phyloP scores from a whole-genome alignment of 345 rosid genomes.

The Bretschneidera sinensis region DNA sequence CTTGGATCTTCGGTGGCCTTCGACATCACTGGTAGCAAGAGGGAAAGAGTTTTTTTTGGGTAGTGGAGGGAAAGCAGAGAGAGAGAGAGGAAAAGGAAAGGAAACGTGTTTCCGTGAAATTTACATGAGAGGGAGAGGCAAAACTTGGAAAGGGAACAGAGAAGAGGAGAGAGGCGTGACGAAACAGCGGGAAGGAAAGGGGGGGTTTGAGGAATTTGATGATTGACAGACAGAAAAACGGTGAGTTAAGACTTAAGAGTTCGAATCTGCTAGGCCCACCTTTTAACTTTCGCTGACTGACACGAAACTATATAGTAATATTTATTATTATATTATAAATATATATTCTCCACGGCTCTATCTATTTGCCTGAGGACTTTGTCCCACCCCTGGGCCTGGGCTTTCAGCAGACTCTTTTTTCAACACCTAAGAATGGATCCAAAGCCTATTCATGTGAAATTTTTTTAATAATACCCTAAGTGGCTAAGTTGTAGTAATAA shows the following conservation, averaged over 20 bases:
- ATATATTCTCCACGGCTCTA: too few species aligned
- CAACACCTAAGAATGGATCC: too few species aligned
- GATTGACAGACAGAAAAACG: background rate
- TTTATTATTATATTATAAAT: too few species aligned
- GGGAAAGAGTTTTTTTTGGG: background rate
- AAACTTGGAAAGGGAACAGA: background rate
- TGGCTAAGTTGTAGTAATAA: too few species aligned
- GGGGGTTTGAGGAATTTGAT: background rate
- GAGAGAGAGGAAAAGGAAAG: background rate
- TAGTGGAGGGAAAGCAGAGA: background rate
- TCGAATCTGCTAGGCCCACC: constrained; percentile 31
- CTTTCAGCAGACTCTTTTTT: too few species aligned
- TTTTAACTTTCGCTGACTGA: constrained; percentile 9
- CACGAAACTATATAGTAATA: too few species aligned
- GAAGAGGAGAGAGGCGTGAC: background rate
- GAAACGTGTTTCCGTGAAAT: too few species aligned
- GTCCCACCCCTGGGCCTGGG: too few species aligned
- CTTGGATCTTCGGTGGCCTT: constrained; percentile 42
- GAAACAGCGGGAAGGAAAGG: constrained; percentile 5
- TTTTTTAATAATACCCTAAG: too few species aligned
- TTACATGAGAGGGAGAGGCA: background rate
- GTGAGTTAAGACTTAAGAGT: constrained; percentile 12
- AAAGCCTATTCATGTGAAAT: too few species aligned
- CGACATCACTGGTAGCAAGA: constrained; percentile 26
- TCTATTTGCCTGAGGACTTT: too few species aligned